Base-by-base conservation (phyloP, 176 grass and related monocot genomes). In the Phyllostachys edulis region DNA sequence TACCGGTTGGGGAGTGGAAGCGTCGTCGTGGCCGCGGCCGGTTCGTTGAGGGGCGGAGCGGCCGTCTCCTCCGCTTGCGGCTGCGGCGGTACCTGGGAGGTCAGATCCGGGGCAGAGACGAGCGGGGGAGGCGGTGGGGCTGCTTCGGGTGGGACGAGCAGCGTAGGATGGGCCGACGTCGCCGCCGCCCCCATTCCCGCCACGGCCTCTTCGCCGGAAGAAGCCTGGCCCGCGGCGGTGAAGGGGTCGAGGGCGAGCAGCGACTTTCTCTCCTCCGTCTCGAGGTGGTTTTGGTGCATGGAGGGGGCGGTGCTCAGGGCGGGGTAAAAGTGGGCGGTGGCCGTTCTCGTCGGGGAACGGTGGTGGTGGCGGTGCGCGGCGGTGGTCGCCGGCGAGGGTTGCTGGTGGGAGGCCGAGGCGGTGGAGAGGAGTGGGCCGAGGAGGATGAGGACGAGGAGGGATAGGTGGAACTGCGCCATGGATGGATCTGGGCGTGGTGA, bases 231-330 rank as follows among this genome's bases (percentile, higher is more conserved):
- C 7, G 36, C 44, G 47, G 57, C n/a, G 74, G 18, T 20, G 67
- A 56, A 55, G 81, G 75, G 67, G 67, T 84, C 60, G 75, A 84
- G 20, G 57, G 39, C 80, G 73, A 78, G 75, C 47, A 88, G 75
- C 18, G 81, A 88, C 59, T 79, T 56, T 73, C 18, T 36, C 51
- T 40, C 84, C 76, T 44, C 77, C 42, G 37, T 37, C 42, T 79
- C 70, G 63, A 54, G 21, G 70, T 52, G 52, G 71, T 85, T 80
- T 45, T 81, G 82, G 71, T 63, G 63, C 82, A 85, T 70, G 70
- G 82, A 85, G 9, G 77, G 63, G 11, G 82, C 63, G 39, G 54
- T 17, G 39, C 55, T 78, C 13, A 23, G 9, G 39, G 4, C 63
- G 62, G 77, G 18, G 82, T 80, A 42, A 76, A 60, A 17, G 51